These are phyloP conservation scores for Thalassiosira mediterranea DNA, from an alignment of 352 stramenopile species.

Conservation along the genomic window DNA sequence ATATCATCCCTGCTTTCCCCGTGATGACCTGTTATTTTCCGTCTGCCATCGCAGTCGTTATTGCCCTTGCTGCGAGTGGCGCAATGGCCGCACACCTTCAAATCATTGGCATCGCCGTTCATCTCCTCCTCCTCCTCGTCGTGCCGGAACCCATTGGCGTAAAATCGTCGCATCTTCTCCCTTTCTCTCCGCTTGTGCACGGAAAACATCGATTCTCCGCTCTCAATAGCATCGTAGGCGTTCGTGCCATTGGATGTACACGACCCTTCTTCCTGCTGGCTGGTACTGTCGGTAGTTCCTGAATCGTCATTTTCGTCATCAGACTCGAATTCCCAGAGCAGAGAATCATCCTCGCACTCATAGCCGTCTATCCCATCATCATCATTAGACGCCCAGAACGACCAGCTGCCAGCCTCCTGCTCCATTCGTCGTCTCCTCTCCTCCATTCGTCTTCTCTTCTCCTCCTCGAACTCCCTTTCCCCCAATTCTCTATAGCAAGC, in stretches of 20 bases:
- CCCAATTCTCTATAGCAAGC: constrained; percentile 62
- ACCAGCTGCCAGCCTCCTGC: no score
- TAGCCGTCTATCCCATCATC: constrained; percentile 23
- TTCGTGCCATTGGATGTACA: no score
- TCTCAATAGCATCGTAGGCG: neutral
- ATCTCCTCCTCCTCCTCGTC: constrained; percentile 34
- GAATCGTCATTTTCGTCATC: no score
- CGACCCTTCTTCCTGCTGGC: no score
- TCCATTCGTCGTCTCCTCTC: no score
- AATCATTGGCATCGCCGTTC: no score
- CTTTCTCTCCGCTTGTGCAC: constrained; percentile 21
- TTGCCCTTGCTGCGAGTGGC: no score
- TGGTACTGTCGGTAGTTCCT: neutral
- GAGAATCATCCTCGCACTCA: constrained; percentile 22
- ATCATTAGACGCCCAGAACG: no score
- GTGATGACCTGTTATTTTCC: no score
- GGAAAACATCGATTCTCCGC: constrained; percentile 6
- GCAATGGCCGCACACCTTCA: no score
- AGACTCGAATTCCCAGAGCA: constrained; percentile 38
- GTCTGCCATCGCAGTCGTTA: neutral
- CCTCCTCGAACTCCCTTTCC: constrained; percentile 33
- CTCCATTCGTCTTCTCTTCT: constrained; percentile 16
- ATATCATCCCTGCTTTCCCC: neutral
- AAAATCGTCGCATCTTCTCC: constrained; percentile 50
- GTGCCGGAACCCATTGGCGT: constrained; percentile 42